Evolutionary conservation across 2,329 filamentous ascomycete genomes (phyloP).

Genomic region (Aspergillus proliferans): DNA sequence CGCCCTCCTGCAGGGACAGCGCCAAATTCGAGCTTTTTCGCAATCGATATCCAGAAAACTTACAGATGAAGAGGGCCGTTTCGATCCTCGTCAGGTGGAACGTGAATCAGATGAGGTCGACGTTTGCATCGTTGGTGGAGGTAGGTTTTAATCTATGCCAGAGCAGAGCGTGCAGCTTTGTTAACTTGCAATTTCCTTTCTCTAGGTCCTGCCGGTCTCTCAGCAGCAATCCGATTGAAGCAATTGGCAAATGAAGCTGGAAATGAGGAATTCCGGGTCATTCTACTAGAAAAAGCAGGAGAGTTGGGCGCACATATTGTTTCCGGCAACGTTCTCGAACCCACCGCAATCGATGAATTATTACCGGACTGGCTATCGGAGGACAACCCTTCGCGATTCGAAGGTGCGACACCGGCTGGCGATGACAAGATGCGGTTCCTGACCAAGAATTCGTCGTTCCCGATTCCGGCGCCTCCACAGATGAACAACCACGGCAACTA

Average conservation of each 20-base stretch:
- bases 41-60: conserved; percentile 35
- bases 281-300: conserved; percentile 89
- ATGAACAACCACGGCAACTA: conserved; percentile 99
- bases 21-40: conserved; percentile 41
- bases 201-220: conserved; percentile 77
- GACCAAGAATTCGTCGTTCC: conserved; percentile 70
- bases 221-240: conserved; percentile 89
- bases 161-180: background rate
- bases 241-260: conserved; percentile 91
- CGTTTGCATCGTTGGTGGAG: conserved; percentile 92
- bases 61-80: conserved; percentile 49
- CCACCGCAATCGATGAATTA: conserved; percentile 78
- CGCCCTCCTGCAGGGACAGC: conserved; percentile 13
- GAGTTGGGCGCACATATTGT: conserved; percentile 93
- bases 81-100: conserved; percentile 64
- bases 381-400: conserved; percentile 80
- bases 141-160: conserved; percentile 29
- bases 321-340: conserved; percentile 91
- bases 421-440: conserved; percentile 89
- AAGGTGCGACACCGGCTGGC: conserved; percentile 76
- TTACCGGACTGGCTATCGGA: conserved; percentile 90
- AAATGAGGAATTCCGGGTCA: conserved; percentile 90
- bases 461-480: conserved; percentile 83
- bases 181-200: background rate
- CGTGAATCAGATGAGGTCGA: conserved; percentile 91